Conservation (phyloP, 2,329 filamentous ascomycete species). For the Pseudogymnoascus pannorum region DNA sequence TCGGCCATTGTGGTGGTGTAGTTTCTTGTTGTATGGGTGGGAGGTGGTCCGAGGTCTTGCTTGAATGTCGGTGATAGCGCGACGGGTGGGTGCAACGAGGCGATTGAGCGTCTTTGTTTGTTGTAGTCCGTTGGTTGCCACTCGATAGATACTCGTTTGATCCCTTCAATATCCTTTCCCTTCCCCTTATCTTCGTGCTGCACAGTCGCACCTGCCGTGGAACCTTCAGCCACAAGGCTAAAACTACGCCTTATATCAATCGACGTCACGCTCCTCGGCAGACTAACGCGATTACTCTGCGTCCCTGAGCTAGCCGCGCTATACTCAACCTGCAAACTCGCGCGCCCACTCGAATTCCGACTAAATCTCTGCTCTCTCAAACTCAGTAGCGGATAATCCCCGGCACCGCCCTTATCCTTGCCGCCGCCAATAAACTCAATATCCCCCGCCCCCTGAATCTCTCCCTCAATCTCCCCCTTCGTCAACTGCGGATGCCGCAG, state of each 20-base stretch:
- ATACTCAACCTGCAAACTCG: constrained; percentile 40
- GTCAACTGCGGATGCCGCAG: constrained; percentile 24
- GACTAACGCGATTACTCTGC: constrained; percentile 23
- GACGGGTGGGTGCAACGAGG: neutral
- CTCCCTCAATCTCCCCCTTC: constrained; percentile 23
- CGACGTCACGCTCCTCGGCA: constrained; percentile 26
- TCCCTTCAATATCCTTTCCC: constrained; percentile 19
- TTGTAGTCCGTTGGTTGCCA: neutral
- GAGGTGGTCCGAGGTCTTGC: neutral
- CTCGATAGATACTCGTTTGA: neutral
- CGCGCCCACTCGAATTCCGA: constrained; percentile 37
- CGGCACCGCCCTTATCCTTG: constrained; percentile 28
- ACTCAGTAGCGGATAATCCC: constrained; percentile 48
- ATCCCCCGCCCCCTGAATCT: constrained; percentile 9
- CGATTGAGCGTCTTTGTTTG: constrained; percentile 9
- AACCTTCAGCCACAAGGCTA: constrained; percentile 16
- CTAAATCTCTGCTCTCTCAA: constrained; percentile 50
- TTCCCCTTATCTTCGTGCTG: constrained; percentile 24
- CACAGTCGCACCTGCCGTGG: neutral
- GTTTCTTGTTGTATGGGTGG: constrained; percentile 19
- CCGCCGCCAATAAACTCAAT: neutral
- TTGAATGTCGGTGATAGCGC: neutral
- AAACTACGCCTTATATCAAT: constrained; percentile 21
- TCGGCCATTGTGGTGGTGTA: constrained; percentile 18
- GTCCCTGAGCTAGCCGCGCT: constrained; percentile 29